Conservation (phyloP, 495 filamentous ascomycete genomes). For the Xylaria sp. region DNA sequence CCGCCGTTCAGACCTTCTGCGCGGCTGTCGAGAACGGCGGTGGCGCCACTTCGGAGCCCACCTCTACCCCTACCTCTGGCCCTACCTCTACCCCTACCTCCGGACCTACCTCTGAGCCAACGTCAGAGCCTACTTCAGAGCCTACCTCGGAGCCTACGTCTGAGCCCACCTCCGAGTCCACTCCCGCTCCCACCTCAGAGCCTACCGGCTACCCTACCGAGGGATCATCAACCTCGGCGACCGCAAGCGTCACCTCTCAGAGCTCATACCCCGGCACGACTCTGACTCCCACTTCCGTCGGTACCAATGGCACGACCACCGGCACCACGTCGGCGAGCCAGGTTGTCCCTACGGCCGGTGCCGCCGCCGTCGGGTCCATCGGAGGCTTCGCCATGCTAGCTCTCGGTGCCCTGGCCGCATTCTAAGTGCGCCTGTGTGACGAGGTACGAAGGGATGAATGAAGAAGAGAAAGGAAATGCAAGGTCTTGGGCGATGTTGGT, state of each 20-base stretch:
- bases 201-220: conserved; percentile 17
- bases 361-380: conserved; percentile 30
- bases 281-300: not conserved
- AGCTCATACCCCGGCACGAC: conserved; percentile 25
- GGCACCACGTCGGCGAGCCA: conserved; percentile 9
- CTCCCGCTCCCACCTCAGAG: not conserved
- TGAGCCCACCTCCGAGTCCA: conserved; percentile 12
- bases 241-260: not conserved
- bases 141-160: conserved; percentile 7
- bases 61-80: conserved; percentile 10
- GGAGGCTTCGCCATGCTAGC: conserved; percentile 36
- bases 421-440: conserved; percentile 29
- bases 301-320: not conserved
- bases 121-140: conserved; percentile 1
- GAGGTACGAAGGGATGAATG: not conserved
- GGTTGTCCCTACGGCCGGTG: conserved; percentile 33
- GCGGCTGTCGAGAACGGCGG: conserved; percentile 32
- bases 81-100: conserved; percentile 7
- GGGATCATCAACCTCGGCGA: not conserved
- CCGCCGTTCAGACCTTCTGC: conserved; percentile 47
- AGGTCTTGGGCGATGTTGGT: not conserved
- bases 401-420: conserved; percentile 40
- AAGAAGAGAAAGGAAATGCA: not conserved
- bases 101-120: not conserved
- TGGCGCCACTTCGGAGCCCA: conserved; percentile 15